Percentiles rank a stretch among this genome's conserved stretches.
Conservation (phyloP, 805 yeast genomes). For the Candida insectalens region DNA sequence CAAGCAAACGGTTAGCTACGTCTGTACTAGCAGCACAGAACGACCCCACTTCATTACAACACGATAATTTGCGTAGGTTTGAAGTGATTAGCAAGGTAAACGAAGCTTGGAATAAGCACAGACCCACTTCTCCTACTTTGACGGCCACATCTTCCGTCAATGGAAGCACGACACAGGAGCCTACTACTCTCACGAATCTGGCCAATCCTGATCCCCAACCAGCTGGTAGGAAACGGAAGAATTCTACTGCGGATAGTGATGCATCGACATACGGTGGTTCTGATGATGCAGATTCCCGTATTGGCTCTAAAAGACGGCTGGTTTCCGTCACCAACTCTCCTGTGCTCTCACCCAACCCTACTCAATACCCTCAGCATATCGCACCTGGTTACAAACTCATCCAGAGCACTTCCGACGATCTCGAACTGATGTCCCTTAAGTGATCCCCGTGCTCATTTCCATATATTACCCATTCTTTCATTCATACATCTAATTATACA, state of each 20-base stretch:
- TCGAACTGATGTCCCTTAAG: constrained; percentile 19
- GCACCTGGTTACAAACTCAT: constrained; percentile 11
- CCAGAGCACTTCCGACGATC: constrained; percentile 22
- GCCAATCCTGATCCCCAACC: neutral
- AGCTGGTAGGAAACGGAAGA: constrained; percentile 2
- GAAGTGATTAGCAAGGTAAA: constrained; percentile 27
- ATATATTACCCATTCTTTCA: no score
- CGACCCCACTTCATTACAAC: constrained; percentile 2
- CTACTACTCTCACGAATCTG: neutral
- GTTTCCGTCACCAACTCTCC: constrained; percentile 4
- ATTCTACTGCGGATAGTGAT: constrained; percentile 4
- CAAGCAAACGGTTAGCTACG: constrained; percentile 7
- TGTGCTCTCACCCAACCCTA: neutral
- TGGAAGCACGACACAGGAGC: neutral
- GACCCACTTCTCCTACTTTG: constrained; percentile 3
- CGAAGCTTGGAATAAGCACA: constrained; percentile 25
- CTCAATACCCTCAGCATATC: neutral
- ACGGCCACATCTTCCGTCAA: neutral
- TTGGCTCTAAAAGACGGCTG: constrained; percentile 2
- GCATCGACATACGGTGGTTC: constrained; percentile 4
- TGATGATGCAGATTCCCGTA: constrained; percentile 1
- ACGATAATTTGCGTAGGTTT: constrained; percentile 20
- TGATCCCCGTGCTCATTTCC: no score
- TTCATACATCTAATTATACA: no score
- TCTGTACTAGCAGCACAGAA: constrained; percentile 3